These are phyloP conservation scores for Diversispora eburnea DNA, from an alignment of 192 early-diverging fungal genomes.

Conservation along the genomic window DNA sequence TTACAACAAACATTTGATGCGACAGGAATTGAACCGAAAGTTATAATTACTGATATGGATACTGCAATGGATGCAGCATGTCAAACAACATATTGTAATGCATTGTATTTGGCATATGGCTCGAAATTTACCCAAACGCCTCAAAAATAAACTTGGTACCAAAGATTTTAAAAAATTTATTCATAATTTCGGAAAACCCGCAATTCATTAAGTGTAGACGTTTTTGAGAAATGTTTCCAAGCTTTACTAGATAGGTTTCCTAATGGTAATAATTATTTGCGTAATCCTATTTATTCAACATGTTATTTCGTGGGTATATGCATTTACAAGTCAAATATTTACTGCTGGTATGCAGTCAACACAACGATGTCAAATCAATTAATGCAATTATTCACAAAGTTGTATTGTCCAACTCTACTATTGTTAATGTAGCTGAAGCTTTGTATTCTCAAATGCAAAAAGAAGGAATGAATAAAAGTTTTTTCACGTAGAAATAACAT, in stretches of 20 bases:
- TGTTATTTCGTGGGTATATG: slow-evolving; percentile 7
- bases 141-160: background rate
- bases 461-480: background rate
- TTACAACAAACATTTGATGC: background rate
- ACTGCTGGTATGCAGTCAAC: slow-evolving; percentile 25
- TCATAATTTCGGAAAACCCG: background rate
- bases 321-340: slow-evolving; percentile 7
- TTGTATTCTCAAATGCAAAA: background rate
- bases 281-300: background rate
- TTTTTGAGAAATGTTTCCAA: background rate
- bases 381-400: slow-evolving; percentile 20
- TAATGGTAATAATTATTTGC: background rate
- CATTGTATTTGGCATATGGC: slow-evolving; percentile 6
- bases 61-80: background rate
- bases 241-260: background rate
- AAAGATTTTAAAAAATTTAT: background rate
- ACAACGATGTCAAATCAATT: slow-evolving; percentile 17
- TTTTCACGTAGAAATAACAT: background rate
- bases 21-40: background rate
- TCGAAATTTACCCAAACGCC: background rate
- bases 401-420: background rate
- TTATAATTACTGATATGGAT: slow-evolving; percentile 6
- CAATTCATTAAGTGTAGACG: background rate
- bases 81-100: too few species aligned
- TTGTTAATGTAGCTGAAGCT: background rate